Evolutionary conservation across 2,329 filamentous ascomycete species (phyloP).

Genomic region (Colletotrichum karsti): DNA sequence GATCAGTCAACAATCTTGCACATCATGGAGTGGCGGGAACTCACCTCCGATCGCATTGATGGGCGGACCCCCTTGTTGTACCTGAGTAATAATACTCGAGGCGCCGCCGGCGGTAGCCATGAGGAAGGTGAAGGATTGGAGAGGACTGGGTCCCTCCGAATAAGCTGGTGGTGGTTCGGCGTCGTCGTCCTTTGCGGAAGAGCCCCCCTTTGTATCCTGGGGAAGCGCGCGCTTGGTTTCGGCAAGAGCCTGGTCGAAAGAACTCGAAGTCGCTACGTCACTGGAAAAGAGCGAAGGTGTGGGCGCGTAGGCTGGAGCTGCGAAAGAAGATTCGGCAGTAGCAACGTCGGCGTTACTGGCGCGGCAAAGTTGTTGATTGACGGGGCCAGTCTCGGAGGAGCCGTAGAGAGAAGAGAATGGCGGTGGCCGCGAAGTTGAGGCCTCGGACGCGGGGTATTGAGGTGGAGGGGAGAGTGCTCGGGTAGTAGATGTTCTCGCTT

Average conservation of each 20-base stretch:
- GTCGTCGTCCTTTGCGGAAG: constrained; percentile 81
- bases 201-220: constrained; percentile 80
- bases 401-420: constrained; percentile 70
- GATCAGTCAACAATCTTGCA: constrained; percentile 12
- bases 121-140: constrained; percentile 92
- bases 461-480: constrained; percentile 63
- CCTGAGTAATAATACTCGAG: constrained; percentile 98
- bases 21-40: constrained; percentile 31
- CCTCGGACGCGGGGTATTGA: constrained; percentile 65
- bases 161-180: constrained; percentile 95
- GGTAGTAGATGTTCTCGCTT: constrained; percentile 27
- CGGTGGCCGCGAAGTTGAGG: constrained; percentile 62
- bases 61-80: constrained; percentile 90
- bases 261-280: constrained; percentile 40
- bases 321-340: constrained; percentile 25
- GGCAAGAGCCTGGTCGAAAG: constrained; percentile 62
- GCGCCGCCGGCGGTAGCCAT: constrained; percentile 98
- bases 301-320: constrained; percentile 65
- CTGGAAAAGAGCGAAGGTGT: constrained; percentile 48
- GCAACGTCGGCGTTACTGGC: constrained; percentile 24
- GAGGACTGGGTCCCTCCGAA: constrained; percentile 91
- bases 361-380: constrained; percentile 41
- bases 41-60: constrained; percentile 89
- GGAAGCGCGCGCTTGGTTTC: constrained; percentile 88
- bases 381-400: constrained; percentile 45